A percentile compares a stretch with the other conserved stretches of the same genome.
Conservation (phyloP, 2,329 filamentous ascomycete species). For the Diaporthe caulivora region DNA sequence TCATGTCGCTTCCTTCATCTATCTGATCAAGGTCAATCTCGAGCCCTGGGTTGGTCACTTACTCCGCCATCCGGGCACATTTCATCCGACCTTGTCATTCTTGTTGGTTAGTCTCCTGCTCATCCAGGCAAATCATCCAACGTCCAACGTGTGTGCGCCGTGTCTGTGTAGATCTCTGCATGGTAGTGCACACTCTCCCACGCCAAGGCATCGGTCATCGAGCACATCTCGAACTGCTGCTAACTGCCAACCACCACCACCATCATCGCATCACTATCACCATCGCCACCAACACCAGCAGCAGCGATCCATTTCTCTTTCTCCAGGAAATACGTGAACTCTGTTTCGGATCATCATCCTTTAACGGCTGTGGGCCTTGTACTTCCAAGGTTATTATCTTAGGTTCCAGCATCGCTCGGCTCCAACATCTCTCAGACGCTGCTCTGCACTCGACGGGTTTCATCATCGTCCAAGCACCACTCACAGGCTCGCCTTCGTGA, state of each 20-base stretch:
- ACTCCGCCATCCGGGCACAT: slow-evolving; percentile 4
- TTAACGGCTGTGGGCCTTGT: neutral
- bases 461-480: slow-evolving; percentile 37
- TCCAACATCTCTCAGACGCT: slow-evolving; percentile 42
- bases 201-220: neutral
- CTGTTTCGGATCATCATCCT: neutral
- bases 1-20: neutral
- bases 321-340: neutral
- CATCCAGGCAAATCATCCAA: neutral
- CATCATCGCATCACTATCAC: neutral
- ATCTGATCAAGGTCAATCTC: neutral
- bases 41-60: no score
- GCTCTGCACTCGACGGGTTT: slow-evolving; percentile 42
- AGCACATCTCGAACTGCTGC: neutral
- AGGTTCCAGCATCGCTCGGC: slow-evolving; percentile 20
- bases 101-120: neutral
- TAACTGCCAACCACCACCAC: no score
- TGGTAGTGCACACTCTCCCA: no score
- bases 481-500: slow-evolving; percentile 34
- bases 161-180: neutral
- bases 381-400: no score
- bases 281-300: neutral
- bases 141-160: neutral
- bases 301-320: neutral
- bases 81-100: slow-evolving; percentile 11